Evolutionary conservation across 75 land plant genomes (phyloP).

Genomic region (Pinus taeda): DNA sequence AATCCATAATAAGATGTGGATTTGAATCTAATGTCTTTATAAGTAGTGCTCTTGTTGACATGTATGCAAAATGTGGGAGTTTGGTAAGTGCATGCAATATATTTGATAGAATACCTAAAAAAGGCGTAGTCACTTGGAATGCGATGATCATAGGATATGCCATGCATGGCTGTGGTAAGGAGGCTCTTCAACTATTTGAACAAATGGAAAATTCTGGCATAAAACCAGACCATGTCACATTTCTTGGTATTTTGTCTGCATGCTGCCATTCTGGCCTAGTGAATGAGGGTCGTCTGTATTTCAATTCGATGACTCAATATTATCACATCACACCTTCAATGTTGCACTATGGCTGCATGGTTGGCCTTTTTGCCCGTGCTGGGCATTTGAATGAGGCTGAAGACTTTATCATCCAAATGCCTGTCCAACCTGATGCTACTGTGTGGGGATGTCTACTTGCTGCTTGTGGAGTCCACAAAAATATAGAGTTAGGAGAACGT

Average conservation of each 20-base stretch:
- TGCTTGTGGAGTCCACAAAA: slow-evolving; percentile 44
- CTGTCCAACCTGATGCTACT: slow-evolving; percentile 32
- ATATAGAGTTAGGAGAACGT: slow-evolving; percentile 34
- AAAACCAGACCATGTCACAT: slow-evolving; percentile 42
- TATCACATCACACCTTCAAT: slow-evolving; percentile 32
- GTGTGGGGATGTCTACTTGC: slow-evolving; percentile 43
- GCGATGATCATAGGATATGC: slow-evolving; percentile 33
- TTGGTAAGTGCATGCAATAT: slow-evolving; percentile 30
- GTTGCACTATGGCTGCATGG: slow-evolving; percentile 51
- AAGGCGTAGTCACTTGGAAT: slow-evolving; percentile 51
- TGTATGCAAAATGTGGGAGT: slow-evolving; percentile 56
- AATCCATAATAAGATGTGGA: slow-evolving; percentile 13
- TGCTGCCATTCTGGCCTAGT: slow-evolving; percentile 57
- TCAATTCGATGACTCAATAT: slow-evolving; percentile 29
- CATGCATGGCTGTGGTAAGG: slow-evolving; percentile 30
- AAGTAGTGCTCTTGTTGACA: slow-evolving; percentile 38
- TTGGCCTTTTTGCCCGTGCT: slow-evolving; percentile 41
- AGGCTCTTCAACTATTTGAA: slow-evolving; percentile 26
- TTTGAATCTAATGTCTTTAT: slow-evolving; percentile 20
- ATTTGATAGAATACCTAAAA: slow-evolving; percentile 26
- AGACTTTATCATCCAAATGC: slow-evolving; percentile 31
- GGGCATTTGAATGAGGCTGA: slow-evolving; percentile 37
- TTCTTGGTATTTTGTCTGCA: slow-evolving; percentile 41
- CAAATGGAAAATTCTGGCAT: slow-evolving; percentile 31
- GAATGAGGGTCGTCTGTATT: slow-evolving; percentile 22